A percentile compares a stretch with the other conserved stretches of the same genome.
Evolutionary conservation across 306 rosid genomes (phyloP).

Genomic region (Trifolium repens): DNA sequence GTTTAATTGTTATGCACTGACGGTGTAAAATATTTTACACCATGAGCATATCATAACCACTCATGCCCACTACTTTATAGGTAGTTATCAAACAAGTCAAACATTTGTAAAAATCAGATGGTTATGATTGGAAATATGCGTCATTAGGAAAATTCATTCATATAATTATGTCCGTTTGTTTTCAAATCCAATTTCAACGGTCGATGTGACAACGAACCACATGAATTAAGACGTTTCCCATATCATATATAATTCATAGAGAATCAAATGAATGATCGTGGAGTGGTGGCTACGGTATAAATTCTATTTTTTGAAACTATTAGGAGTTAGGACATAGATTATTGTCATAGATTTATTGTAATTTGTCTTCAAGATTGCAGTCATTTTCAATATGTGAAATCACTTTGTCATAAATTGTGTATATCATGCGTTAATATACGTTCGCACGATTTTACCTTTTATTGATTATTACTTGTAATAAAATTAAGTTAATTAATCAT

Average conservation of each 20-base stretch:
- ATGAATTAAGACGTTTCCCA: conserved; percentile 39
- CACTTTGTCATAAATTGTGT: conserved; percentile 33
- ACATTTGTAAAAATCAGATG: no score
- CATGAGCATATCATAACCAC: no score
- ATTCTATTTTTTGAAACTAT: conserved; percentile 35
- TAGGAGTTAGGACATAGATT: conserved; percentile 46
- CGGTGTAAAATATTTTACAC: no score
- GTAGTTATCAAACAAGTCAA: no score
- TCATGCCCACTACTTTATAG: no score
- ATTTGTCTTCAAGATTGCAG: conserved; percentile 38
- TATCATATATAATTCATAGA: conserved; percentile 1
- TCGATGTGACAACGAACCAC: conserved; percentile 47
- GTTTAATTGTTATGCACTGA: no score
- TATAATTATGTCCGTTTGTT: conserved; percentile 14
- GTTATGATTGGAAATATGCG: conserved; percentile 3
- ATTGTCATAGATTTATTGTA: conserved; percentile 41
- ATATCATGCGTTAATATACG: conserved; percentile 10
- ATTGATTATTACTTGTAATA: conserved; percentile 2
- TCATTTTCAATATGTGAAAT: conserved; percentile 18
- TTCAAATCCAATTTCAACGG: conserved; percentile 5
- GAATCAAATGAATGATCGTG: not conserved
- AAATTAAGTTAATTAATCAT: not conserved
- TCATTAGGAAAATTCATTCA: conserved; percentile 5
- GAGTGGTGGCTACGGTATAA: not conserved
- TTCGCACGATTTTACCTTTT: conserved; percentile 39